Conservation (phyloP, 2,329 filamentous ascomycete species). For the Talaromyces sp. region DNA sequence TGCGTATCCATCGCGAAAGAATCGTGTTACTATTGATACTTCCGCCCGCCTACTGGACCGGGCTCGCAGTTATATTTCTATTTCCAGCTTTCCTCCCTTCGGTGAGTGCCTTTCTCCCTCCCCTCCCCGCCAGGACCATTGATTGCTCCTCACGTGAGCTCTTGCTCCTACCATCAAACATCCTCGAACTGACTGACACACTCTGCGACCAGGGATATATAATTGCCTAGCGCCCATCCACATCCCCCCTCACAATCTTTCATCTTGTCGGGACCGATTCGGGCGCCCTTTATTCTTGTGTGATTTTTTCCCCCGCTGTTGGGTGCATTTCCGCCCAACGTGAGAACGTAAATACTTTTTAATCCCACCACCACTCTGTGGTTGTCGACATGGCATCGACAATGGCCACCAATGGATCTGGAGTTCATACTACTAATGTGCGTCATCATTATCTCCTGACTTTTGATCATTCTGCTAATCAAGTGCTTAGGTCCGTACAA, state of each 20-base stretch:
- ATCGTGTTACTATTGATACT: not conserved
- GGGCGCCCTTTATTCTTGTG: not conserved
- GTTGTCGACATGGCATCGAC: constrained; percentile 24
- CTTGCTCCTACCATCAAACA: not conserved
- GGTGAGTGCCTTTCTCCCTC: constrained; percentile 7
- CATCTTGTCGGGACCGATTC: not conserved
- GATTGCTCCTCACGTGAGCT: not conserved
- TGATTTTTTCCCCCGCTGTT: not conserved
- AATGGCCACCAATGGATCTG: constrained; percentile 30
- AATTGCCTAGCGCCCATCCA: not conserved
- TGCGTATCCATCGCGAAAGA: not conserved
- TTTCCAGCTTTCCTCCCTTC: constrained; percentile 8
- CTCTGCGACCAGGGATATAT: not conserved
- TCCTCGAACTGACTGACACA: not conserved
- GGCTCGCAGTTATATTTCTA: constrained; percentile 2
- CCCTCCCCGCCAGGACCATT: not conserved
- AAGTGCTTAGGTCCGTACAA: constrained; percentile 23
- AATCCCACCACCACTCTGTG: constrained; percentile 11
- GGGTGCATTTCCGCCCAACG: not conserved
- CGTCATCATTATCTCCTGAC: constrained; percentile 14
- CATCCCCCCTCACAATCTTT: not conserved
- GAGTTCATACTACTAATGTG: constrained; percentile 29
- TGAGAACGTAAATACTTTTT: constrained; percentile 9
- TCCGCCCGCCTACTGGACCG: not conserved
- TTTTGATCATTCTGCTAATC: not conserved